Base-by-base conservation (phyloP, 1,139 yeast species). In the Lodderomyces pseudojiufengensis region DNA sequence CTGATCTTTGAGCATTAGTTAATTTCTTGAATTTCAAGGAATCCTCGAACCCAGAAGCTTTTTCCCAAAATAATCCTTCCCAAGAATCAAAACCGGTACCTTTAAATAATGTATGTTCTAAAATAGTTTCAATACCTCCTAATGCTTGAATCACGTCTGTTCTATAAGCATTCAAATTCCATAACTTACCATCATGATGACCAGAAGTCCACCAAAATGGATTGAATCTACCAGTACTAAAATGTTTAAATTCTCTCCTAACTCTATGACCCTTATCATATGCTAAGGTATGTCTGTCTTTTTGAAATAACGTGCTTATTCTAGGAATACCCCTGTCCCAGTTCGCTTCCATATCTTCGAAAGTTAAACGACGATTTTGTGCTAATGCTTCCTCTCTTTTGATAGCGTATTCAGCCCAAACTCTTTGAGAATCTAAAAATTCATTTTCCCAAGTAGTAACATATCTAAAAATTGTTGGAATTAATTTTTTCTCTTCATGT, bases 1-100 rank as follows among this genome's bases (percentile, higher is more conserved):
- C 99, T 3, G 97, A 84, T 51, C 98, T 70, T 65, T 94, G 99
- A 1, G 99, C 99, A 61, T 90, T 92, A 2, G 99, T 94, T 49
- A 94, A 73, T 57, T 90, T 94, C 57, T 90, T 87, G 60, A 88
- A 86, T 56, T 90, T 92, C 73, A 94, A 74, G 0, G 96, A 84
- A 51, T 94, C 98, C 57, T 94, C 99, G 56, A 90, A 92, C 0
- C 98, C 98, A 18, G 95, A 81, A 0, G 95, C 92, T 52, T 87
- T 87, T 53, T 94, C 98, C 99, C 99, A 94, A 58, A 94, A 94
- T 20, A 94, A 66, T 3, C 98, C 98, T 65, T 94, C 99, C 98
- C 98, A 94, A 8, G 95, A 85, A 50, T 85, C 95, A 55, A 94
- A 94, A 0, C 98, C 98, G 1, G 99, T 94, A 14, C 95, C 98